phyloP scores from a whole-genome alignment of 164 flowering plant genomes.

The Vitis cinerea region DNA sequence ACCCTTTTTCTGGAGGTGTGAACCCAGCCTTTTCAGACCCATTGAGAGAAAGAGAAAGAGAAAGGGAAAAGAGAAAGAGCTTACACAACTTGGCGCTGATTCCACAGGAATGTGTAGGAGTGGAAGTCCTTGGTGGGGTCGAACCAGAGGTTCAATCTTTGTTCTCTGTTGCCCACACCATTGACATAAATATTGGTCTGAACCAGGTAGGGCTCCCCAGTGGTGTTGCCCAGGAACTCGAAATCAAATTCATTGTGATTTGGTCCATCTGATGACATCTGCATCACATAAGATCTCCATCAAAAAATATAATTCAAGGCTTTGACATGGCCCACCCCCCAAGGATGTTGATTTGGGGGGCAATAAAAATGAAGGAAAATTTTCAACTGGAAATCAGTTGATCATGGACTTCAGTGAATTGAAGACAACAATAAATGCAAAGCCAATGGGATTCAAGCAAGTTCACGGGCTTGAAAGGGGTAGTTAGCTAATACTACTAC shows the following conservation, averaged over 20 bases:
- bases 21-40: background rate
- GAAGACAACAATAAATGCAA: background rate
- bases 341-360: background rate
- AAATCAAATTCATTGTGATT: slow-evolving; percentile 90
- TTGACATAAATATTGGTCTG: slow-evolving; percentile 89
- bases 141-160: slow-evolving; percentile 82
- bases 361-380: background rate
- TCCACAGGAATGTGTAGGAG: slow-evolving; percentile 79
- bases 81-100: slow-evolving; percentile 80
- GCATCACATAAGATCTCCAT: background rate
- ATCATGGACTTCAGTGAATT: no score
- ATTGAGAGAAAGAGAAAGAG: background rate
- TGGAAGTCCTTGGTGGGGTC: slow-evolving; percentile 89
- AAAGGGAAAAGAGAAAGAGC: slow-evolving; percentile 12
- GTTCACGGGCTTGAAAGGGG: slow-evolving; percentile 3
- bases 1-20: no score
- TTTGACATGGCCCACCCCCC: background rate
- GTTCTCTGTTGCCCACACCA: slow-evolving; percentile 94
- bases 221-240: slow-evolving; percentile 91
- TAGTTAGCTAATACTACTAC: background rate
- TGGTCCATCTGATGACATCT: slow-evolving; percentile 98
- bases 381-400: no score
- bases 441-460: background rate
- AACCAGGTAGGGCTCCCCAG: slow-evolving; percentile 84
- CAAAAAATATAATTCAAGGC: no score